Base-by-base conservation (phyloP, 1,284 basidiomycete species). In the Bjerkandera adusta region DNA sequence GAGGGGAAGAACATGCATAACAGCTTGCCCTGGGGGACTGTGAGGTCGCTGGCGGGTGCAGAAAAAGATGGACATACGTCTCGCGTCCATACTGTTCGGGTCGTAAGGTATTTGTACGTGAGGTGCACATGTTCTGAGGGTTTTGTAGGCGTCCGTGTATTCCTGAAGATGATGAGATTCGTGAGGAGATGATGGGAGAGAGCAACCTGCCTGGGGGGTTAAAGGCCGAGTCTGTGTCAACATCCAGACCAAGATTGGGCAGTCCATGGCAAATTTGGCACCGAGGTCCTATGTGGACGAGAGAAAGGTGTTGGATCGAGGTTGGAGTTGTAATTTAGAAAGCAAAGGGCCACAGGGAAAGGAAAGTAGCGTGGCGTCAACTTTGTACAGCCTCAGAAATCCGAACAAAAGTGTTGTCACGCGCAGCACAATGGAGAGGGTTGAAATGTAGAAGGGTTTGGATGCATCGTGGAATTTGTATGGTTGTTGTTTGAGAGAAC, bases 221-320 rank as follows among this genome's bases (percentile, higher is more conserved):
- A 86, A 79, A 63, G 87, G 83, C 47, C 85, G 72, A 58, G 86
- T 87, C 57, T 86, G 65, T 6, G 80, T 83, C 43, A 88, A 67
- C 79, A 87, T 85, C 85, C 85, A 88, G 33, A 86, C 81, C 29
- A 86, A 71, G 53, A 86, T 77, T 11, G 82, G 83, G 57, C 79
- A 82, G 50, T 81, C 80, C 72, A 73, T 69, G 48, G 47, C 41
- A 30, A n/a, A n/a, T n/a, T n/a, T 43, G 43, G 46, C 51, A 51
- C 51, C 51, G 48, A 49, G 49, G 40, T 47, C 42, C 48, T n/a
- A n/a, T n/a, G n/a, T n/a, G n/a, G n/a, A n/a, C 21, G 32, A 13
- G 38, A 11, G 38, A 29, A 18, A 30, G 7, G 5, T 53, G 49
- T 25, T 5, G 36, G 20, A 22, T 7, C 16, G 20, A 20, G 16